These are phyloP conservation scores for Naganishia vishniacii DNA, from an alignment of 768 basidiomycete species.

Conservation along the genomic window DNA sequence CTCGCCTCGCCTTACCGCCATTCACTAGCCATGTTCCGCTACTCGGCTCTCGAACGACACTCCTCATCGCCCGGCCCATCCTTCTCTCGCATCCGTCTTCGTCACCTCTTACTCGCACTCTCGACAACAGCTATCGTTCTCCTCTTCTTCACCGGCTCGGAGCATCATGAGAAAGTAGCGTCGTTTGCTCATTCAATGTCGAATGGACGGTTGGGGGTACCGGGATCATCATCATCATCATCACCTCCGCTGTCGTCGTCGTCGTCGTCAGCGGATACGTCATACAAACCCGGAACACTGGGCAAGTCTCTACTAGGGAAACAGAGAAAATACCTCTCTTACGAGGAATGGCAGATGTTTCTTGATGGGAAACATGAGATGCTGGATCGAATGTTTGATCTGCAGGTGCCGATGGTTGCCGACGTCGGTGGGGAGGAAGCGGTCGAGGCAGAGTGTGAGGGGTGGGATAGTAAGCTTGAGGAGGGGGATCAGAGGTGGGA, in stretches of 20 bases:
- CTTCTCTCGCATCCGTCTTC: background rate
- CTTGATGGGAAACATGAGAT: constrained; percentile 11
- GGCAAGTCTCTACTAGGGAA: constrained; percentile 12
- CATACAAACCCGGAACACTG: constrained; percentile 2
- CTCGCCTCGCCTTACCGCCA: too few relatives aligned
- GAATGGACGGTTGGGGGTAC: background rate
- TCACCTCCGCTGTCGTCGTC: too few relatives aligned
- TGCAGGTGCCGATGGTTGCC: background rate
- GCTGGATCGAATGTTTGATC: constrained; percentile 10
- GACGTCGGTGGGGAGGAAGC: background rate
- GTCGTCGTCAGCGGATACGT: background rate
- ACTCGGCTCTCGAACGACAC: constrained; percentile 10
- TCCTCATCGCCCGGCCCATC: background rate
- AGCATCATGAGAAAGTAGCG: background rate
- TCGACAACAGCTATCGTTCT: background rate
- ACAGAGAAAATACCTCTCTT: constrained; percentile 4
- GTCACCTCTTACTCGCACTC: background rate
- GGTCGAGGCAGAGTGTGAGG: background rate
- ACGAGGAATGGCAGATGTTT: constrained; percentile 4
- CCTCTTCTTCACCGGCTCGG: background rate
- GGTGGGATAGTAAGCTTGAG: background rate
- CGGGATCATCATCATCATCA: background rate
- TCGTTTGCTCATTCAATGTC: constrained; percentile 8
- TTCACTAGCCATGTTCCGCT: constrained; percentile 13
- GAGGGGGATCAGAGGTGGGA: background rate